Percentiles rank a stretch among this genome's conserved stretches.
Evolutionary conservation across 129 eudicot species (phyloP).

Genomic region (Lonicera japonica): DNA sequence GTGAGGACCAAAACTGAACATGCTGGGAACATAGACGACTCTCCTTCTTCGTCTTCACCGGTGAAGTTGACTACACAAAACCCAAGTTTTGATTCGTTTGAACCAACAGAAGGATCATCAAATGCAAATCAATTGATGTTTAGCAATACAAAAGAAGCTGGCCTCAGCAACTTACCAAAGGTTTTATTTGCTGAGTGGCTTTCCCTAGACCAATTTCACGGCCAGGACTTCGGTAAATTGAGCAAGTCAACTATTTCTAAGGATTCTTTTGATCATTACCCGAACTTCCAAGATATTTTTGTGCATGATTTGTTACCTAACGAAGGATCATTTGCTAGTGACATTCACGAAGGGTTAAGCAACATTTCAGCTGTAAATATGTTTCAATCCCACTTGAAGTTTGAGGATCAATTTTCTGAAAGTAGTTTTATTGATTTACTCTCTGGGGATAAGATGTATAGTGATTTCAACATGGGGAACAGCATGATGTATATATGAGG

Average conservation of each 20-base stretch:
- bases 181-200: slow-evolving; percentile 80
- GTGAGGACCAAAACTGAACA: slow-evolving; percentile 14
- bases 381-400: slow-evolving; percentile 21
- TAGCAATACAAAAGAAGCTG: slow-evolving; percentile 14
- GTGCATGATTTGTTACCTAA: slow-evolving; percentile 18
- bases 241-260: slow-evolving; percentile 7
- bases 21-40: slow-evolving; percentile 1
- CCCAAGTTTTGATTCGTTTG: slow-evolving; percentile 26
- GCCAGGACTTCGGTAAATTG: too few species aligned
- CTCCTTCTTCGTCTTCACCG: slow-evolving; percentile 24
- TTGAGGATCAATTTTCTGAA: slow-evolving; percentile 31
- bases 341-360: slow-evolving; percentile 2
- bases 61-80: slow-evolving; percentile 26
- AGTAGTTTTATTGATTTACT: slow-evolving; percentile 25
- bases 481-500: slow-evolving; percentile 13
- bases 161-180: slow-evolving; percentile 39
- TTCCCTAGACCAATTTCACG: slow-evolving; percentile 37
- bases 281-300: slow-evolving; percentile 23
- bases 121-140: slow-evolving; percentile 15
- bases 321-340: slow-evolving; percentile 19
- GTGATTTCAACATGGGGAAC: slow-evolving; percentile 19
- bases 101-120: slow-evolving; percentile 15
- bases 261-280: slow-evolving; percentile 8
- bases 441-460: slow-evolving; percentile 19
- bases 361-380: slow-evolving; percentile 7